Percentiles rank a stretch among this genome's conserved stretches.
These are phyloP conservation scores for Xanthoceras sorbifolium DNA, from an alignment of 345 rosid species.

Conservation along the genomic window DNA sequence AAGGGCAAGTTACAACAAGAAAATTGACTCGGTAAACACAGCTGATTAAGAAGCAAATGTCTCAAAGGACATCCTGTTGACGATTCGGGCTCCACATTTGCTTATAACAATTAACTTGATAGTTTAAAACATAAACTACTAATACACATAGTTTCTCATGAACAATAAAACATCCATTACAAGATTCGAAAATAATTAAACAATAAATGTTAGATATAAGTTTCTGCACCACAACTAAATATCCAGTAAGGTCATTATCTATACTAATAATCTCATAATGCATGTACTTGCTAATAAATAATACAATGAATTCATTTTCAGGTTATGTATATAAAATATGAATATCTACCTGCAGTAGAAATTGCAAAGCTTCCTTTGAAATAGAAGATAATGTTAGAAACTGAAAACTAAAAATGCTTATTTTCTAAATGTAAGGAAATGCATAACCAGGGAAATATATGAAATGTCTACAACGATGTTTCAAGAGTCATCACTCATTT, in stretches of 20 bases:
- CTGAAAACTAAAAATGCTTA: not conserved
- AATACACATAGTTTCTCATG: not conserved
- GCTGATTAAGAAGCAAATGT: not conserved
- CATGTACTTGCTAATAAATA: not conserved
- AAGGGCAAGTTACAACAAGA: not conserved
- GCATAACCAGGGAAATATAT: not conserved
- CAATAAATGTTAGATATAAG: not conserved
- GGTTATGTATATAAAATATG: not conserved
- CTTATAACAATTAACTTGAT: not conserved
- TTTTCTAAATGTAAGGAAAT: constrained; percentile 1
- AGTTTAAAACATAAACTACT: not conserved
- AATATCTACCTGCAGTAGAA: not conserved
- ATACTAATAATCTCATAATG: too few species aligned
- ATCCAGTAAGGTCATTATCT: too few species aligned
- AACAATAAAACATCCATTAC: not conserved
- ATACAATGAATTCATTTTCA: not conserved
- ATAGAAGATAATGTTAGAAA: not conserved
- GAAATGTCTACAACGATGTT: not conserved
- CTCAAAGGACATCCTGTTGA: not conserved
- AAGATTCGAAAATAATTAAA: too few species aligned
- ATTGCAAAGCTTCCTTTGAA: too few species aligned
- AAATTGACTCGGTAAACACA: not conserved
- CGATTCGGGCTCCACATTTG: not conserved
- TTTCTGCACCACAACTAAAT: not conserved
- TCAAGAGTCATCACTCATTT: too few species aligned